These are phyloP conservation scores for Mycena latifolia DNA, from an alignment of 768 basidiomycete genomes.

Conservation along the genomic window DNA sequence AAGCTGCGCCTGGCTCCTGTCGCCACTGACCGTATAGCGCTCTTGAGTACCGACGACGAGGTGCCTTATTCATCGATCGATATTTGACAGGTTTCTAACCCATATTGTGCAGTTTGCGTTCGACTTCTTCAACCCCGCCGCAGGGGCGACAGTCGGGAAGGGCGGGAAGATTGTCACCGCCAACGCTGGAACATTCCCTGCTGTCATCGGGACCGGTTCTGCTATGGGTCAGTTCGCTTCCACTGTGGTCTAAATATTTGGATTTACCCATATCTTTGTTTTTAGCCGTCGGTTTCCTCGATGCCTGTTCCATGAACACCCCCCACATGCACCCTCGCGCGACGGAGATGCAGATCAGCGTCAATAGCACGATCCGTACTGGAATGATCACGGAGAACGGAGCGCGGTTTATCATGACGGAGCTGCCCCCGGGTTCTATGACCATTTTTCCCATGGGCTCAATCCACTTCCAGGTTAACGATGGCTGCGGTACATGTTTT, in stretches of 20 bases:
- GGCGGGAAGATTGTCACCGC: constrained; percentile 32
- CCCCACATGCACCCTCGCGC: constrained; percentile 39
- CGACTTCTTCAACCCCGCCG: constrained; percentile 36
- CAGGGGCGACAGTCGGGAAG: constrained; percentile 19
- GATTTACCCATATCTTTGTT: no score
- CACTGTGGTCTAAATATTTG: no score
- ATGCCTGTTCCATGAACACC: constrained; percentile 37
- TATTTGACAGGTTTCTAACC: not conserved
- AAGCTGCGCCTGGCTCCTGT: constrained; percentile 26
- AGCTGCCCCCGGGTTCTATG: constrained; percentile 33
- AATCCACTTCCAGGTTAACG: constrained; percentile 38
- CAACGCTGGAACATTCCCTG: constrained; percentile 37
- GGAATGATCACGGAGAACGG: constrained; percentile 40
- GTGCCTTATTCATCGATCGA: constrained; percentile 9
- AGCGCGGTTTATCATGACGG: constrained; percentile 36
- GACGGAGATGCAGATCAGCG: constrained; percentile 37
- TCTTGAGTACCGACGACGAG: constrained; percentile 23
- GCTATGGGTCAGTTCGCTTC: constrained; percentile 34
- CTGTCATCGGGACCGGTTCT: constrained; percentile 33
- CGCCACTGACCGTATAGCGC: constrained; percentile 24
- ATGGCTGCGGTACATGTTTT: constrained; percentile 30
- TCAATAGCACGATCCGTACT: constrained; percentile 38
- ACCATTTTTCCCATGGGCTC: constrained; percentile 36
- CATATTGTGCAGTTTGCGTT: constrained; percentile 32
- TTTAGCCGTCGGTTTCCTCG: constrained; percentile 34